A percentile compares a stretch with the other conserved stretches of the same genome.
phyloP scores from a whole-genome alignment of 176 grass and related monocot genomes.

The Eragrostis curvula region DNA sequence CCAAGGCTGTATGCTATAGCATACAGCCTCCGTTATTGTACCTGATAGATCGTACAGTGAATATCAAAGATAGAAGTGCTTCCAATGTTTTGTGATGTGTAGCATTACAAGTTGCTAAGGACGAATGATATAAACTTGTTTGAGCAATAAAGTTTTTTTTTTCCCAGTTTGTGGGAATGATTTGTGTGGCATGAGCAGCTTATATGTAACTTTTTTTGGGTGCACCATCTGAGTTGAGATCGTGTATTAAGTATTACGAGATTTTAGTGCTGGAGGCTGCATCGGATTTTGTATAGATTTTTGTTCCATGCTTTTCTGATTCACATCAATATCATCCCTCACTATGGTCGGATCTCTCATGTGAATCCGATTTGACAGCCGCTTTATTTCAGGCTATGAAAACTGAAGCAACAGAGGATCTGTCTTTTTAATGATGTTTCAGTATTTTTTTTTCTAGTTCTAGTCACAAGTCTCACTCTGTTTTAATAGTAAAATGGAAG shows the following conservation, averaged over 20 bases:
- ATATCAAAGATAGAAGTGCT: slow-evolving; percentile 22
- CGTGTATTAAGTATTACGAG: background rate
- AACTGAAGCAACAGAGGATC: background rate
- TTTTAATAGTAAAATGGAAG: no score
- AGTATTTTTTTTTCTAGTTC: no score
- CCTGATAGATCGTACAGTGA: slow-evolving; percentile 17
- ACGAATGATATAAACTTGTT: background rate
- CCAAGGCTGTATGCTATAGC: slow-evolving; percentile 36
- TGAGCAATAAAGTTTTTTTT: slow-evolving; percentile 9
- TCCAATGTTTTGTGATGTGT: slow-evolving; percentile 29
- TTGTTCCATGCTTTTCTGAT: background rate
- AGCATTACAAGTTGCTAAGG: slow-evolving; percentile 1
- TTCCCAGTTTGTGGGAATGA: background rate
- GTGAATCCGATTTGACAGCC: background rate
- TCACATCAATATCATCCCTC: background rate
- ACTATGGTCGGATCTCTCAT: background rate
- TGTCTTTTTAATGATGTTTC: background rate
- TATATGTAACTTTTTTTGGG: background rate
- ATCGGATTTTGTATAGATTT: slow-evolving; percentile 4
- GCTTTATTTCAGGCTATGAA: background rate
- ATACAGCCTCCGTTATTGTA: slow-evolving; percentile 30
- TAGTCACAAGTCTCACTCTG: no score
- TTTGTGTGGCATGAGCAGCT: background rate
- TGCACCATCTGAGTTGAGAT: background rate
- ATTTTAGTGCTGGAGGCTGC: background rate